phyloP scores from a whole-genome alignment of 768 basidiomycete genomes.

The Suillus brevipes region DNA sequence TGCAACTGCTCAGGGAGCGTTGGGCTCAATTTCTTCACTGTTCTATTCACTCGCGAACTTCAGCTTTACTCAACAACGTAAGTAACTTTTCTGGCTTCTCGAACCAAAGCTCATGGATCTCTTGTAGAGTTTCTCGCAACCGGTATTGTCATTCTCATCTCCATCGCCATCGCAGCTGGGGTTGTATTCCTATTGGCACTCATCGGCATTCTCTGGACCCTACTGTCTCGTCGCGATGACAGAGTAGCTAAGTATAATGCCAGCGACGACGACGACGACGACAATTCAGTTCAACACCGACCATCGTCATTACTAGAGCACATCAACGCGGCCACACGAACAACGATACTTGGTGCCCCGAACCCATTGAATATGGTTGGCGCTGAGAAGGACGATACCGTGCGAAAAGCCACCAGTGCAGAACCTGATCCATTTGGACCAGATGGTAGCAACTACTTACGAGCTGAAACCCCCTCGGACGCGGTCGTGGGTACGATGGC shows the following conservation, averaged over 20 bases:
- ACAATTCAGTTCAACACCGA: slow-evolving; percentile 73
- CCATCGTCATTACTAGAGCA: slow-evolving; percentile 89
- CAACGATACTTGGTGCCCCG: slow-evolving; percentile 67
- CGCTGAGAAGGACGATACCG: slow-evolving; percentile 55
- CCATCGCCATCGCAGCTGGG: slow-evolving; percentile 94
- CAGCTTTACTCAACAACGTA: slow-evolving; percentile 70
- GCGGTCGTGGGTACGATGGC: slow-evolving; percentile 60
- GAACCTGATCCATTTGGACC: slow-evolving; percentile 63
- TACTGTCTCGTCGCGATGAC: slow-evolving; percentile 82
- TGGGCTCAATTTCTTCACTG: slow-evolving; percentile 73
- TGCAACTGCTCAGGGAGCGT: slow-evolving; percentile 57
- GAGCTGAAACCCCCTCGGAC: slow-evolving; percentile 81
- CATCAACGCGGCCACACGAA: slow-evolving; percentile 87
- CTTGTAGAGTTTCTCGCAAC: slow-evolving; percentile 78
- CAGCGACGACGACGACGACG: slow-evolving; percentile 70
- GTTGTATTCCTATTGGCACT: slow-evolving; percentile 86
- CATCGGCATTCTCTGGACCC: slow-evolving; percentile 84
- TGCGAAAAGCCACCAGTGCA: slow-evolving; percentile 34
- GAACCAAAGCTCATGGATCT: slow-evolving; percentile 14
- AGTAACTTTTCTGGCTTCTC: slow-evolving; percentile 32
- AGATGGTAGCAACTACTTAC: slow-evolving; percentile 74
- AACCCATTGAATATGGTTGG: slow-evolving; percentile 39
- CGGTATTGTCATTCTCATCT: slow-evolving; percentile 94
- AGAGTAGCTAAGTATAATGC: slow-evolving; percentile 62
- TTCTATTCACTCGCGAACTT: slow-evolving; percentile 83